These are phyloP conservation scores for Aureobasidium sp. DNA, from an alignment of 2,329 filamentous ascomycete species.

Conservation along the genomic window DNA sequence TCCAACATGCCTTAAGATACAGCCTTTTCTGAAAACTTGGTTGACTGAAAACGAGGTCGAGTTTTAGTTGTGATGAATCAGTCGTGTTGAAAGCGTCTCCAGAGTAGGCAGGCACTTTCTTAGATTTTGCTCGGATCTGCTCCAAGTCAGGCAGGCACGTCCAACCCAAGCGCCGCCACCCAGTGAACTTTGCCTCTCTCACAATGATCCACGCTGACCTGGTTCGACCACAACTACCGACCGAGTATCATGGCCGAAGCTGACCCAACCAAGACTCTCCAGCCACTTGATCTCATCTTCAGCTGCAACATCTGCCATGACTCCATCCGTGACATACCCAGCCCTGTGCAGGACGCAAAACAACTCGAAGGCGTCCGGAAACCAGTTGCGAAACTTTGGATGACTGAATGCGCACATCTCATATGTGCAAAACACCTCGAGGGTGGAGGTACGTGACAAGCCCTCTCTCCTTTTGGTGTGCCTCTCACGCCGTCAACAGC, in stretches of 20 bases:
- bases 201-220: background rate
- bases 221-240: background rate
- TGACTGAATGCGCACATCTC: slow-evolving; percentile 41
- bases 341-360: slow-evolving; percentile 27
- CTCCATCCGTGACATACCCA: slow-evolving; percentile 38
- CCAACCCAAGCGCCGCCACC: background rate
- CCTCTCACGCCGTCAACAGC: slow-evolving; percentile 23
- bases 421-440: slow-evolving; percentile 40
- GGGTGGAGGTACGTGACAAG: slow-evolving; percentile 34
- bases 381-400: slow-evolving; percentile 36
- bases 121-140: background rate
- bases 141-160: background rate
- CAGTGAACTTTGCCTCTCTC: background rate
- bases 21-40: background rate
- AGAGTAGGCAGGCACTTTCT: background rate
- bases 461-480: background rate
- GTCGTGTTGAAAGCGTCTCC: background rate
- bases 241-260: background rate
- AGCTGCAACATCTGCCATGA: slow-evolving; percentile 40
- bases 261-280: background rate
- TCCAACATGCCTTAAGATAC: background rate
- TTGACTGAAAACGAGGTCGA: background rate
- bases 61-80: background rate
- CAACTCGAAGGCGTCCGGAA: slow-evolving; percentile 25
- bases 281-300: slow-evolving; percentile 37